A percentile compares a stretch with the other conserved stretches of the same genome.
Conservation (phyloP, 805 yeast genomes). For the Saturnispora ahearnii region DNA sequence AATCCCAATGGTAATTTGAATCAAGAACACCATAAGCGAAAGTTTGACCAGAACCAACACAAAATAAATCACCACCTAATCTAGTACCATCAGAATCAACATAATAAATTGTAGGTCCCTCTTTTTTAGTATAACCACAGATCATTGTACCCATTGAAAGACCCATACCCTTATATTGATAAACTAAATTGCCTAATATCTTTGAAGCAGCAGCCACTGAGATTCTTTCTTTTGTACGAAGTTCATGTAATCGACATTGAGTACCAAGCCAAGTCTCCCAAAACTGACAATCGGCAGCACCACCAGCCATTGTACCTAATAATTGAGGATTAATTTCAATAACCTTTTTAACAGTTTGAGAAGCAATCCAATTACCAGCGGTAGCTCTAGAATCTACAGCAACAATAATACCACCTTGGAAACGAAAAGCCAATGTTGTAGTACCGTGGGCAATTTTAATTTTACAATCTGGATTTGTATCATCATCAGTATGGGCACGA, state of each 20-base stretch:
- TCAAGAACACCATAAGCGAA: conserved; percentile 98
- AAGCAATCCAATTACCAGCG: conserved; percentile 96
- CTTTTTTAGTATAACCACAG: conserved; percentile 92
- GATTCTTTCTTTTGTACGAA: conserved; percentile 89
- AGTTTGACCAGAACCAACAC: conserved; percentile 99
- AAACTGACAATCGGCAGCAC: conserved; percentile 98
- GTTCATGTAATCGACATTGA: conserved; percentile 90
- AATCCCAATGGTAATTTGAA: conserved; percentile 85
- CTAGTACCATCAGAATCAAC: conserved; percentile 97
- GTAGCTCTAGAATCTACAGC: conserved; percentile 98
- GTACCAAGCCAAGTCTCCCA: conserved; percentile 99
- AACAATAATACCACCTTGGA: conserved; percentile 89
- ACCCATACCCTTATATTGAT: conserved; percentile 96
- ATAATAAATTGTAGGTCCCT: conserved; percentile 91
- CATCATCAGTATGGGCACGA: conserved; percentile 97
- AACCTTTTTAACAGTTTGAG: conserved; percentile 95
- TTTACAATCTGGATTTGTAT: conserved; percentile 83
- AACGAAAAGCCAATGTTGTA: conserved; percentile 94
- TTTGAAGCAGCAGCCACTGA: conserved; percentile 96
- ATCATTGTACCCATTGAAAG: conserved; percentile 98
- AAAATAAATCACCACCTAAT: conserved; percentile 86
- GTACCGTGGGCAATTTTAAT: conserved; percentile 98
- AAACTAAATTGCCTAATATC: conserved; percentile 82
- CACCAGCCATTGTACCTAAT: conserved; percentile 98
- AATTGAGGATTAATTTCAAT: conserved; percentile 92